Evolutionary conservation across 768 basidiomycete species (phyloP), one percentile per base, ranked within the genome.

Genomic region (Pluteus cervinus): DNA sequence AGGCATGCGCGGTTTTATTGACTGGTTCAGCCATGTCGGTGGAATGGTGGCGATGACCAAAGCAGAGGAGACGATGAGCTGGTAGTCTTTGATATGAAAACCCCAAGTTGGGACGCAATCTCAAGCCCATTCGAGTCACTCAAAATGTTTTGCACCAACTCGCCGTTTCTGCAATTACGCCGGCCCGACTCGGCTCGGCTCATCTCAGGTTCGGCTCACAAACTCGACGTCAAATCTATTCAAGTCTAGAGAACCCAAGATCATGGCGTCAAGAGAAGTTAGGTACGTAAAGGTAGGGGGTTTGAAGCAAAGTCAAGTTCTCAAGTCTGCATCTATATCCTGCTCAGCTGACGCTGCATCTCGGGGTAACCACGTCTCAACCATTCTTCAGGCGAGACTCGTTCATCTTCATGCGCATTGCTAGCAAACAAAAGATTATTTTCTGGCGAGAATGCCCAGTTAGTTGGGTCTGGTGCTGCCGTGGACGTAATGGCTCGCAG

Each of bases 1-100:
- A 99, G 2, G 80, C 56, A 54, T 92, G 89, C 0, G 79, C 83
- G 2, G 75, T 76, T 65, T 86, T 94, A 72, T 92, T 86, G 45
- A 92, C 73, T 24, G 47, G 40, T 3, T 51, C 39, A 30, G 59
- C 40, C 63, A 63, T 63, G 24, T 40, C 50, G 18, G 58, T 58
- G 12, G 51, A 49, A 34, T 43, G 46, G 34, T 58, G 54, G 46
- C 51, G 58, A 58, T 54, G 52, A n/a, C n/a, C n/a, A n/a, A n/a
- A n/a, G 39, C 40, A 34, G 29, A 33, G 37, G 18, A 42, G 58
- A 60, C 57, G 54, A 57, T 56, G 55, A 54, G 43, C 47, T 36
- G 46, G 45, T 39, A 41, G 49, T 48, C 50, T 50, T 43, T 39
- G 48, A 21, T 44, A 44, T 29, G 44, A 36, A 52, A 49, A 43